Evolutionary conservation across 371 early-diverging fungal genomes (phyloP).

Genomic region (Enterocytospora artemiae): DNA sequence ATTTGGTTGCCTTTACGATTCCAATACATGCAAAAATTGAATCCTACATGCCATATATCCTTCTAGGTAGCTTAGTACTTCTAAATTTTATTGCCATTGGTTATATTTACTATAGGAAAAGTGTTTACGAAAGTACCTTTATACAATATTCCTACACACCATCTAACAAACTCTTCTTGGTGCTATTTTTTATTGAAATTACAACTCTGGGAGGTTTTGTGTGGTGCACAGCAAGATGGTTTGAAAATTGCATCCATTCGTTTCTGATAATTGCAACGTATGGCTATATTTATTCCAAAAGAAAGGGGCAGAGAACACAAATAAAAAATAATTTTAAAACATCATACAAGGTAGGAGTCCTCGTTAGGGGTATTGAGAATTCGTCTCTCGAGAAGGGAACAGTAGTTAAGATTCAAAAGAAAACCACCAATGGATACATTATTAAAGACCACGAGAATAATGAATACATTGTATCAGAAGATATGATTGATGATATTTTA

Average conservation of each 20-base stretch:
- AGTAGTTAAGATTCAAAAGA: neutral
- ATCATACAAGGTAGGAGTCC: neutral
- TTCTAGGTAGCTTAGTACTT: no score
- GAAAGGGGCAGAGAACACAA: neutral
- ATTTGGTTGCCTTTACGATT: no score
- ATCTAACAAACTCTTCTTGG: neutral
- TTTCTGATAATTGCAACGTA: neutral
- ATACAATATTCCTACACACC: neutral
- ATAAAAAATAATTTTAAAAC: neutral
- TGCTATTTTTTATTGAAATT: neutral
- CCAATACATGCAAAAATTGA: no score
- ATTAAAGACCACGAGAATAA: slow-evolving; percentile 2
- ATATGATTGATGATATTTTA: neutral
- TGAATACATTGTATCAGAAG: neutral
- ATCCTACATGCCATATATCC: no score
- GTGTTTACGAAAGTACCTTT: neutral
- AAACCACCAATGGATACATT: neutral
- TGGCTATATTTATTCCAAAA: neutral
- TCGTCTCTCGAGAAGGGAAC: neutral
- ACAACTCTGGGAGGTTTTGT: neutral
- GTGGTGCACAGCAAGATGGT: neutral
- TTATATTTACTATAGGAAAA: neutral
- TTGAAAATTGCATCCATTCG: neutral
- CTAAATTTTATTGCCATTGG: neutral
- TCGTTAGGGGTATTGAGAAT: neutral